Base-by-base conservation (phyloP, 129 eudicot genomes). In the Ambrosia trifida region DNA sequence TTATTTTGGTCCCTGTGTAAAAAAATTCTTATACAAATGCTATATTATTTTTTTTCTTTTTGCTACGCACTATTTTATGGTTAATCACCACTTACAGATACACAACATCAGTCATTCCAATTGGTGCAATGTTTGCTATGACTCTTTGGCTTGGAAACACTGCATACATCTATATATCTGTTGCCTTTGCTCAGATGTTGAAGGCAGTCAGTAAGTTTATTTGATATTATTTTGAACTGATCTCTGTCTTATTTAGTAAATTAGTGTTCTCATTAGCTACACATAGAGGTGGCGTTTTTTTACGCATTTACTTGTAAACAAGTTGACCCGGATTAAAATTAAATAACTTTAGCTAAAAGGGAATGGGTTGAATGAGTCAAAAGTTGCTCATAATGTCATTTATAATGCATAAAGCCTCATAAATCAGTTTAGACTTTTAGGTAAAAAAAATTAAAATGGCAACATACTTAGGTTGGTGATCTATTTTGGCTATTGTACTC, bases 131-230 rank as follows among this genome's bases (percentile, higher is more conserved):
- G 99, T 94, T 94, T 82, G 96, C 96, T 59, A 81, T 94, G 93
- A 94, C 99, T 52, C 99, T 94, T 73, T 94, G 99, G 99, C 95
- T 94, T 72, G 99, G 99, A 64, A 94, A 94, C 86, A 90, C 97
- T 51, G 99, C 99, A 64, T 94, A 94, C 83, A 94, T 94, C 81
- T 88, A 95, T 64, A 95, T 95, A 67, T 95, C 99, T 51, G 97
- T 95, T 81, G 79, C 97, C 72, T 95, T 95, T 84, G 99, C 97
- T 18, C 96, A 94, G 75, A 94, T 94, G 99, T 77, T 94, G 83
- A 94, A 94, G 81, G 99, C 99, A 61, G 83, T 94, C 71, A 95
- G 99, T 95, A 83, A 82, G 98, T 89, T 66, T 61, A 47, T 57
- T 12, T 7, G 44, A 30, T 82, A 49, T 43, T 24, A 1, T 24